phyloP scores from a whole-genome alignment of 352 stramenopile genomes.

The Globisporangium viniferum region DNA sequence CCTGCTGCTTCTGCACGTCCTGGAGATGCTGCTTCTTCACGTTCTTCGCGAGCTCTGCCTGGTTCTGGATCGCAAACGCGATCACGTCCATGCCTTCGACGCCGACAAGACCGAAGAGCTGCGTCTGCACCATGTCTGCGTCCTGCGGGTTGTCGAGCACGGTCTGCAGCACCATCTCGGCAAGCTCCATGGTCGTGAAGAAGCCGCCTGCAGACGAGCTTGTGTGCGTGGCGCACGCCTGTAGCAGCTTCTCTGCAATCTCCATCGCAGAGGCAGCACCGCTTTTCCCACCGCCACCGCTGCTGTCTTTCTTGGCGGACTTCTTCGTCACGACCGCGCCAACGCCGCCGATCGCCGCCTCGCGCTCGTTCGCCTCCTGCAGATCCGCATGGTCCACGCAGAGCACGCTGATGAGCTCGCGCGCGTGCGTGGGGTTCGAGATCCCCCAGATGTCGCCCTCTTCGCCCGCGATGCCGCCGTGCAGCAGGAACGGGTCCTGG shows the following conservation, averaged over 20 bases:
- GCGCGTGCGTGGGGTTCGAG: slow-evolving; percentile 23
- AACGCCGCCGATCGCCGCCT: slow-evolving; percentile 43
- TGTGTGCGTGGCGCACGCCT: slow-evolving; percentile 35
- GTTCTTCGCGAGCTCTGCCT: slow-evolving; percentile 24
- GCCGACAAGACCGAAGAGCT: slow-evolving; percentile 82
- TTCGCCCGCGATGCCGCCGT: slow-evolving; percentile 19
- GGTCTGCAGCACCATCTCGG: slow-evolving; percentile 65
- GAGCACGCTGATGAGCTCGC: slow-evolving; percentile 45
- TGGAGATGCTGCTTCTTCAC: slow-evolving; percentile 41
- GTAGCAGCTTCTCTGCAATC: slow-evolving; percentile 38
- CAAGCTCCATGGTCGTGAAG: slow-evolving; percentile 62
- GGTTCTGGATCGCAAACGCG: slow-evolving; percentile 64
- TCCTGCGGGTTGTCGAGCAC: slow-evolving; percentile 47
- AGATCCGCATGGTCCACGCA: slow-evolving; percentile 58
- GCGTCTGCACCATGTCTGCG: slow-evolving; percentile 59
- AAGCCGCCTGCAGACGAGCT: slow-evolving; percentile 25
- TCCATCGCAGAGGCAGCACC: slow-evolving; percentile 1
- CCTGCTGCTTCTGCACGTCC: slow-evolving; percentile 41
- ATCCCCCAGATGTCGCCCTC: slow-evolving; percentile 24
- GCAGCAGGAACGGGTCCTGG: slow-evolving; percentile 33
- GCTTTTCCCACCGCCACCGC: neutral
- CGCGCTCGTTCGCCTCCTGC: slow-evolving; percentile 43
- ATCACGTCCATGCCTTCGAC: slow-evolving; percentile 86
- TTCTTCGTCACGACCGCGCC: slow-evolving; percentile 56
- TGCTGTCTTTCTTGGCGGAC: neutral